phyloP scores from a whole-genome alignment of 2,329 filamentous ascomycete genomes.

The Fusarium sp. region DNA sequence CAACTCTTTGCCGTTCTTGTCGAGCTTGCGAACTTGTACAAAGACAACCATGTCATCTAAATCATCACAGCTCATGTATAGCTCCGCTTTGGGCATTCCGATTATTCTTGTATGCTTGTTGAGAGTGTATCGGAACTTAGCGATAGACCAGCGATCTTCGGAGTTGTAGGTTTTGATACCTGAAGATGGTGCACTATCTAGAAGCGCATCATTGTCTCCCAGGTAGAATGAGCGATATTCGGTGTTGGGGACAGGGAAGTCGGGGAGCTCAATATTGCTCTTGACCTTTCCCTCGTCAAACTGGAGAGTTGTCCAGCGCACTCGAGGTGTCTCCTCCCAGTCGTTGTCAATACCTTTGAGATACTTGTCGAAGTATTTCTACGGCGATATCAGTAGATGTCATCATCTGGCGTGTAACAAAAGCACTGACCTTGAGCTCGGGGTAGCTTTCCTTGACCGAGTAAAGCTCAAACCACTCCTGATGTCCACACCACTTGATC shows the following conservation, averaged over 20 bases:
- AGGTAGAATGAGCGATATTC: constrained; percentile 13
- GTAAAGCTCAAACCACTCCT: constrained; percentile 35
- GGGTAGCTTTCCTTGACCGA: constrained; percentile 14
- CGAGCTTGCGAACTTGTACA: constrained; percentile 11
- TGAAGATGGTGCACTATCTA: neutral
- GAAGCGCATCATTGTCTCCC: neutral
- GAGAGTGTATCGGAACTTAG: constrained; percentile 27
- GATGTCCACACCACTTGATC: constrained; percentile 31
- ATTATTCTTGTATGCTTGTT: constrained; percentile 15
- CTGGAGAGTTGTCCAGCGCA: constrained; percentile 33
- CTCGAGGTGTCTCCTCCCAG: constrained; percentile 34
- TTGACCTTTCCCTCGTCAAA: constrained; percentile 32
- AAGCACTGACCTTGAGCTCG: neutral
- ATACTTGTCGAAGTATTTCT: constrained; percentile 36
- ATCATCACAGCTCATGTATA: constrained; percentile 31
- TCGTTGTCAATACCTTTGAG: constrained; percentile 31
- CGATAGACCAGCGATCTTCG: constrained; percentile 26
- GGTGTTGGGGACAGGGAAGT: constrained; percentile 20
- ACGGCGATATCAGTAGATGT: neutral
- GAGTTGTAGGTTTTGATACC: constrained; percentile 8
- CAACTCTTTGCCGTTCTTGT: constrained; percentile 8
- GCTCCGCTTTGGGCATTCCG: constrained; percentile 22
- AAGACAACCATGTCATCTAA: constrained; percentile 14
- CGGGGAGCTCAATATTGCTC: constrained; percentile 20
- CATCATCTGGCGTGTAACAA: fast-evolving